Evolutionary conservation across 2,329 filamentous ascomycete genomes (phyloP).

Genomic region (Ophiostoma australiae): DNA sequence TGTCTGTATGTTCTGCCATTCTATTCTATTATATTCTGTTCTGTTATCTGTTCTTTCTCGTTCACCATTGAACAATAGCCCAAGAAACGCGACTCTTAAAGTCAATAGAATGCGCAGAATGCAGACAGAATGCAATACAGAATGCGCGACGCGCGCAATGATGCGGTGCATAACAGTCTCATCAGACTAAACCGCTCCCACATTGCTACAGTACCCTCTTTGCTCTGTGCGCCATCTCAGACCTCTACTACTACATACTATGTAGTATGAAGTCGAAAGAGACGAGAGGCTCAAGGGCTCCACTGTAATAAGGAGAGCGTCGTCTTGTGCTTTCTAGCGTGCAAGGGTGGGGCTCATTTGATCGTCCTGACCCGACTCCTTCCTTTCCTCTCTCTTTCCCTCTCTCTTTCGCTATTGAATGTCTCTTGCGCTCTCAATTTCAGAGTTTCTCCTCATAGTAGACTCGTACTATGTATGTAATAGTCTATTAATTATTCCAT

Average conservation of each 20-base stretch:
- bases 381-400: neutral
- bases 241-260: no score
- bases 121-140: neutral
- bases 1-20: no score
- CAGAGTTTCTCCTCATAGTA: no score
- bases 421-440: no score
- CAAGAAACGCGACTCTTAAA: neutral
- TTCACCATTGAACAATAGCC: no score
- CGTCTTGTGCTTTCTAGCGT: neutral
- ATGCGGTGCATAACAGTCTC: conserved; percentile 4
- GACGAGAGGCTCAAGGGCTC: conserved; percentile 10
- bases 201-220: neutral
- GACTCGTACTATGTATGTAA: neutral
- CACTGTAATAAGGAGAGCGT: conserved; percentile 4
- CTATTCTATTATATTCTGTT: no score
- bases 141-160: neutral
- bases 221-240: no score
- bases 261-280: neutral
- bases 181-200: neutral
- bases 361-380: neutral
- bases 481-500: neutral
- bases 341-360: neutral
- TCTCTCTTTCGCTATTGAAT: neutral
- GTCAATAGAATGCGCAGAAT: no score
- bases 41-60: no score